phyloP scores from a whole-genome alignment of 1,284 basidiomycete genomes.

The Microbotryum lychnidis-dioicae region DNA sequence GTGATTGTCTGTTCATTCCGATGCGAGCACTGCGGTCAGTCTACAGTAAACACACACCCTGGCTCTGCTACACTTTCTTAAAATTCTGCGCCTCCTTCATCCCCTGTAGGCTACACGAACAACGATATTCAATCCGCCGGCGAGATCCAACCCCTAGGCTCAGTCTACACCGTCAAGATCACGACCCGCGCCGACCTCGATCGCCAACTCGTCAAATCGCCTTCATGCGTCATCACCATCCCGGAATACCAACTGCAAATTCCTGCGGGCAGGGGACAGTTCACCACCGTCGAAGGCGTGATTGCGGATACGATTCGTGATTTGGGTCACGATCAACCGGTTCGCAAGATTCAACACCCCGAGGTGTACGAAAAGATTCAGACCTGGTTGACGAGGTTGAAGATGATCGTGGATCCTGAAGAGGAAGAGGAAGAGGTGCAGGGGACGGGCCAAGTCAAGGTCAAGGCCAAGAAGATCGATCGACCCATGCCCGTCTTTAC shows the following conservation, averaged over 20 bases:
- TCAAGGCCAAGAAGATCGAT: constrained; percentile 31
- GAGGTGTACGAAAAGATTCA: constrained; percentile 71
- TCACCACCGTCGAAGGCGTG: constrained; percentile 93
- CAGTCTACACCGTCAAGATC: constrained; percentile 70
- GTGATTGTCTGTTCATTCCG: constrained; percentile 94
- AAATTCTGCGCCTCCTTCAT: not conserved
- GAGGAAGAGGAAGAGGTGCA: constrained; percentile 49
- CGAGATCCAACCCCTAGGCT: constrained; percentile 58
- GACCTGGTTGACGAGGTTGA: constrained; percentile 59
- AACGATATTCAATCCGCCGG: constrained; percentile 94
- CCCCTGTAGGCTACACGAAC: constrained; percentile 49
- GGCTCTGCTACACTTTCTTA: no score
- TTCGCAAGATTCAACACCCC: constrained; percentile 75
- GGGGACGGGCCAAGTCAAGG: constrained; percentile 37
- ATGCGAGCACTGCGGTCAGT: constrained; percentile 81
- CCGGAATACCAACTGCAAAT: constrained; percentile 88
- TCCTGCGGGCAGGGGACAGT: constrained; percentile 70
- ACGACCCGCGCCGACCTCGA: constrained; percentile 70
- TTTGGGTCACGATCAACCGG: constrained; percentile 72
- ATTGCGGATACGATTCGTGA: constrained; percentile 77
- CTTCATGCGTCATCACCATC: constrained; percentile 69
- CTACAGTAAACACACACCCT: not conserved
- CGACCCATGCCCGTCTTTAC: constrained; percentile 61
- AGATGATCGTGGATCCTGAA: constrained; percentile 59
- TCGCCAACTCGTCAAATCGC: constrained; percentile 88